Evolutionary conservation across 176 grass and related monocot genomes (phyloP).

Genomic region (Triticum urartu): DNA sequence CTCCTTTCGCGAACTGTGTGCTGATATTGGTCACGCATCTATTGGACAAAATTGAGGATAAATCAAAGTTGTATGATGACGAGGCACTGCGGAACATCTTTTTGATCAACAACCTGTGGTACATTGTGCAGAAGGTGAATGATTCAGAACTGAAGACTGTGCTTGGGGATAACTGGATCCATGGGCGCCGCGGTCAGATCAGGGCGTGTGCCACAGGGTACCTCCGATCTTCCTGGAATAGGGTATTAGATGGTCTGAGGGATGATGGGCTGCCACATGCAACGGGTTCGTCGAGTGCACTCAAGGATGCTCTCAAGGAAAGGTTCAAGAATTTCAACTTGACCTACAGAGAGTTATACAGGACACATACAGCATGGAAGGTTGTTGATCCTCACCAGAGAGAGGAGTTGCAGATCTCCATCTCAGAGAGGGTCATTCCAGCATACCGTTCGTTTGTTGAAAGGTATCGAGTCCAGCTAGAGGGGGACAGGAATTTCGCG

Average conservation of each 20-base stretch:
- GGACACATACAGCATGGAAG: background rate
- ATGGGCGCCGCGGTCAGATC: conserved; percentile 67
- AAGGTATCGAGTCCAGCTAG: too few species aligned
- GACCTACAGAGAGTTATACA: conserved; percentile 38
- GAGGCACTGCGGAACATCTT: conserved; percentile 81
- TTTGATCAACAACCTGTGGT: conserved; percentile 90
- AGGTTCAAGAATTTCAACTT: conserved; percentile 85
- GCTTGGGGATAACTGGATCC: conserved; percentile 91
- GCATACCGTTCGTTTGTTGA: too few species aligned
- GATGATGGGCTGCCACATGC: conserved; percentile 59
- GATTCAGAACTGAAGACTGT: conserved; percentile 77
- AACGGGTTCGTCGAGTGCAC: conserved; percentile 35
- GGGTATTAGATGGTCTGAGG: conserved; percentile 58
- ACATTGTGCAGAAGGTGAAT: conserved; percentile 87
- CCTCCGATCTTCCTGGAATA: conserved; percentile 36
- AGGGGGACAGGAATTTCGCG: too few species aligned
- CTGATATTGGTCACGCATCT: conserved; percentile 68
- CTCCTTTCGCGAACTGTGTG: conserved; percentile 54
- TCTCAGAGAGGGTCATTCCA: too few species aligned
- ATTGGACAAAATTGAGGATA: conserved; percentile 73
- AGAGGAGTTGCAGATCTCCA: too few species aligned
- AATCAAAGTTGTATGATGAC: conserved; percentile 73
- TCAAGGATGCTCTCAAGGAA: conserved; percentile 59
- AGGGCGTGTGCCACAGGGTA: conserved; percentile 72
- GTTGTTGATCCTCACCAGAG: background rate